Evolutionary conservation across 2,329 filamentous ascomycete species (phyloP).

Genomic region (Trichoderma pleuroti): DNA sequence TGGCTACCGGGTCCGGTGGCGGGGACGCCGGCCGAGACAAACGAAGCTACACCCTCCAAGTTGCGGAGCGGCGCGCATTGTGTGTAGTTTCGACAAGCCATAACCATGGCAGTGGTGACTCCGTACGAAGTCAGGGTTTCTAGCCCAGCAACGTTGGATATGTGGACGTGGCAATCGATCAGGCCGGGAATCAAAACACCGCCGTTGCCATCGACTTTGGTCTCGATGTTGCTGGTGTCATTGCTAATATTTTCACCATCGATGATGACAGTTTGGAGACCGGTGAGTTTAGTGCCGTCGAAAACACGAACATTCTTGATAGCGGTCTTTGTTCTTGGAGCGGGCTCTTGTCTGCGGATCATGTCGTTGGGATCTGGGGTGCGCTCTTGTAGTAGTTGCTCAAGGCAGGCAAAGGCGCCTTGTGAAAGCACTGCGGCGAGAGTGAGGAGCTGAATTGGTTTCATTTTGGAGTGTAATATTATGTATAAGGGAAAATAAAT

Average conservation of each 20-base stretch:
- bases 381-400: background rate
- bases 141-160: background rate
- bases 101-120: background rate
- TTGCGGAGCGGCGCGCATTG: background rate
- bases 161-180: conserved; percentile 9
- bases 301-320: conserved; percentile 5
- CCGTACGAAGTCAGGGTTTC: conserved; percentile 2
- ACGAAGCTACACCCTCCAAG: conserved; percentile 1
- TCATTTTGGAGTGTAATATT: background rate
- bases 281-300: background rate
- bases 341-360: background rate
- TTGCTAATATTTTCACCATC: conserved; percentile 5
- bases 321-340: background rate
- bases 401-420: background rate
- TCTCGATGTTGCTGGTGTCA: background rate
- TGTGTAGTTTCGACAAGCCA: conserved; percentile 9
- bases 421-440: background rate
- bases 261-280: background rate
- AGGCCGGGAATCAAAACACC: background rate
- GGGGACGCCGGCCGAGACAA: background rate
- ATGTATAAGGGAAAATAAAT: background rate
- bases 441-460: background rate
- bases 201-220: background rate
- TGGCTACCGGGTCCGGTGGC: conserved; percentile 8
- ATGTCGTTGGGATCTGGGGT: background rate